These are phyloP conservation scores for Austroboletus festivus DNA, from an alignment of 768 basidiomycete genomes.

Conservation along the genomic window DNA sequence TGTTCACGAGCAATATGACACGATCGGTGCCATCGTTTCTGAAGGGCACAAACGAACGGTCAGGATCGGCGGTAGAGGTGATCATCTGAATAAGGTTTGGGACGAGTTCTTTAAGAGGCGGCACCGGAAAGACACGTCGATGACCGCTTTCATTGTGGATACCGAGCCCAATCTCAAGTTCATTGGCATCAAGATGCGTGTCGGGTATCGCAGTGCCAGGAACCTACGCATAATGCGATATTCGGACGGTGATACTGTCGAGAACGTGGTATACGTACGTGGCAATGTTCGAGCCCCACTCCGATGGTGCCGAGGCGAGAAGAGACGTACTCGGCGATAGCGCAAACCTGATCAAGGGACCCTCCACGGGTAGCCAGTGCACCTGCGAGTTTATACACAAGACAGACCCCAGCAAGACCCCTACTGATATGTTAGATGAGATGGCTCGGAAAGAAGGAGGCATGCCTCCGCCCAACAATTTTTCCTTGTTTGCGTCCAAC, in stretches of 20 bases:
- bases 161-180: conserved; percentile 88
- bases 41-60: conserved; percentile 76
- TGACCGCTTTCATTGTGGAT: conserved; percentile 90
- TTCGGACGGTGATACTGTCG: neutral
- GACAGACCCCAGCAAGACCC: conserved; percentile 75
- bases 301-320: conserved; percentile 77
- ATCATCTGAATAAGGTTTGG: conserved; percentile 67
- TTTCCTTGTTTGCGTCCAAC: conserved; percentile 78
- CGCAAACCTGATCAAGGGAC: conserved; percentile 64
- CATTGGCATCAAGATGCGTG: conserved; percentile 53
- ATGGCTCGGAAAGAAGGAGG: conserved; percentile 12
- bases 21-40: conserved; percentile 57
- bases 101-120: conserved; percentile 67
- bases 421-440: conserved; percentile 35
- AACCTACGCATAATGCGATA: conserved; percentile 43
- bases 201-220: conserved; percentile 67
- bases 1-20: conserved; percentile 82
- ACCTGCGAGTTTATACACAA: conserved; percentile 90
- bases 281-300: conserved; percentile 85
- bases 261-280: conserved; percentile 42
- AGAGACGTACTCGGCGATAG: conserved; percentile 61
- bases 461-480: conserved; percentile 75
- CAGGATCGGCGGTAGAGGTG: conserved; percentile 67
- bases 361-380: conserved; percentile 71
- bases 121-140: conserved; percentile 63